These are phyloP conservation scores for Dipteronia sinensis DNA, from an alignment of 345 rosid genomes.

Conservation along the genomic window DNA sequence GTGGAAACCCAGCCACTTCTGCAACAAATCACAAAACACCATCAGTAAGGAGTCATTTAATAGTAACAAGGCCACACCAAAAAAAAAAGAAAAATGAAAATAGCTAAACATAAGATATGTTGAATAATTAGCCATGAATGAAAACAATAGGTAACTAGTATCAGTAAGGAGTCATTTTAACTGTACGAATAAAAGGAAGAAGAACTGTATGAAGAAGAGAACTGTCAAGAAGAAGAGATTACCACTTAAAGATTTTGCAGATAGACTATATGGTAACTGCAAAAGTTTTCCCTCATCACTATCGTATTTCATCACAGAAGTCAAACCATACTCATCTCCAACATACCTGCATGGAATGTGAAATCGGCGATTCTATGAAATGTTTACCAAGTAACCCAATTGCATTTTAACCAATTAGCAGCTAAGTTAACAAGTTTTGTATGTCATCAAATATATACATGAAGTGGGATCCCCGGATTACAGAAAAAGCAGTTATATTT, in stretches of 20 bases:
- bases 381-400: constrained; percentile 14
- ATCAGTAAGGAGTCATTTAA: constrained; percentile 13
- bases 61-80: background rate
- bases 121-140: background rate
- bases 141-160: constrained; percentile 10
- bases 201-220: constrained; percentile 13
- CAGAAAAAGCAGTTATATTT: constrained; percentile 66
- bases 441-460: constrained; percentile 41
- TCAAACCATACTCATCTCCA: constrained; percentile 59
- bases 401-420: constrained; percentile 17
- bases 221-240: constrained; percentile 21
- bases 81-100: background rate
- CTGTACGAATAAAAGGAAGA: background rate
- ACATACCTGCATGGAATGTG: constrained; percentile 41
- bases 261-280: constrained; percentile 52
- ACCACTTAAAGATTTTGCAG: constrained; percentile 50
- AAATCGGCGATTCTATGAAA: constrained; percentile 19
- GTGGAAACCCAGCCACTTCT: constrained; percentile 50
- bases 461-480: constrained; percentile 54
- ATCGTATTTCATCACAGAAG: constrained; percentile 58
- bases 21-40: constrained; percentile 31
- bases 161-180: background rate
- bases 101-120: background rate
- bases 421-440: constrained; percentile 18
- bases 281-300: constrained; percentile 44